These are phyloP conservation scores for Beauveria caledonica DNA, from an alignment of 2,329 filamentous ascomycete genomes.

Conservation along the genomic window DNA sequence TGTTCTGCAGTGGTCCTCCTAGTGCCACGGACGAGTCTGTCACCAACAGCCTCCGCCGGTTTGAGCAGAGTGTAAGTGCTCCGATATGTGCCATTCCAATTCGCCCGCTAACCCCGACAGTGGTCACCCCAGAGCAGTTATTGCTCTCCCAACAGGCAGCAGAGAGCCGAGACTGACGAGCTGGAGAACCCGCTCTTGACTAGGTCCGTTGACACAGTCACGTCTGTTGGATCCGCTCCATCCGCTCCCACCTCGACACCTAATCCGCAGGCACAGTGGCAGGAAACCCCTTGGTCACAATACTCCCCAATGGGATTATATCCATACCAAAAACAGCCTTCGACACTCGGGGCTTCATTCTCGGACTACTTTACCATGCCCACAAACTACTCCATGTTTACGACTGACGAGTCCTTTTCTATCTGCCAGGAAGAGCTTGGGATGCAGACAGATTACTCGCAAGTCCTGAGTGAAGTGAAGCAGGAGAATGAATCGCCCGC, in stretches of 20 bases:
- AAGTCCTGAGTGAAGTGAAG: not conserved
- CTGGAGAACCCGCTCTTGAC: constrained; percentile 6
- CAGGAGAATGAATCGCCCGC: not conserved
- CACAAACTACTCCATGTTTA: constrained; percentile 1
- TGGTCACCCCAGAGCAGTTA: constrained; percentile 9
- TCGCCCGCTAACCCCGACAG: not conserved
- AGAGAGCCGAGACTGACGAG: constrained; percentile 1
- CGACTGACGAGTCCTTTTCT: not conserved
- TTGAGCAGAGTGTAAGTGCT: constrained; percentile 5
- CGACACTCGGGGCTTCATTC: not conserved
- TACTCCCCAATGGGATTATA: constrained; percentile 3
- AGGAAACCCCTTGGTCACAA: not conserved
- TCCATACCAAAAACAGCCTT: not conserved
- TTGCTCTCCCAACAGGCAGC: not conserved
- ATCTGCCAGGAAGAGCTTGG: not conserved
- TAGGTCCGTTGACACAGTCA: constrained; percentile 4
- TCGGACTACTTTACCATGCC: constrained; percentile 4
- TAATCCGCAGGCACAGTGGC: not conserved
- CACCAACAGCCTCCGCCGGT: not conserved
- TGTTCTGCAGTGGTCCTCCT: not conserved
- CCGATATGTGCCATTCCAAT: no score
- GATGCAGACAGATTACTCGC: not conserved
- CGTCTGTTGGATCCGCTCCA: not conserved
- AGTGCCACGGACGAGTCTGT: constrained; percentile 5
- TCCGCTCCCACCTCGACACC: constrained; percentile 5